Evolutionary conservation across 179 eudicot genomes (phyloP), one percentile per base, ranked within the genome.

Genomic region (Camellia oleifera): DNA sequence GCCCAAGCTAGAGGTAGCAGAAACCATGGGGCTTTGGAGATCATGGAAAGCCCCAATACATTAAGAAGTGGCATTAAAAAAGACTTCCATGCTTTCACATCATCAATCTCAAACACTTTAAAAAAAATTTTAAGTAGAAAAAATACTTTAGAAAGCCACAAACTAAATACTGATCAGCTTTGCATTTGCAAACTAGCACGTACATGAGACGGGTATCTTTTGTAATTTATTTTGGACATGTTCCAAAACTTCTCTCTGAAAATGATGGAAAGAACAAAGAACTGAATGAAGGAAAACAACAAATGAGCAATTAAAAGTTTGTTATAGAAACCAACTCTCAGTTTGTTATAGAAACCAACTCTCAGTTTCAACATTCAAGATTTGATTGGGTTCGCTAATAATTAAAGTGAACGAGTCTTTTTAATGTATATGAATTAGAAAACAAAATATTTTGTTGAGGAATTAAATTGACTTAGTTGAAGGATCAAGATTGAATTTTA

Each of bases 1-100:
- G 93, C 99, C 99, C 99, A 95, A 65, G 99, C 97, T 53, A 95
- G 84, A 84, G 99, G 99, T 85, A 95, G 99, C 72, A 94, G 86
- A 84, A 90, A 95, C 98, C 98, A 95, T 7, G 98, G 98, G 9
- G 97, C 83, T 81, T 92, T 95, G 57, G 97, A 86, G 71, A 94
- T 92, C 96, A 92, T 88, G 82, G 86, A 87, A 62, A 95, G 84
- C 46, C 99, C 99, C 88, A 92, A 83, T 53, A 90, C 87, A 81
- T 23, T 95, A 95, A 3, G 99, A 92, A 80, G 93, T 84, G 94
- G 91, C 81, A 86, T 76, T 69, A 95, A 76, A 66, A 95, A 87
- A 9, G 99, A 91, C 80, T 91, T 92, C 98, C 89, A 92, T 44
- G 99, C 98, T 90, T 95, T 89, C 74, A 77, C 81, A 77, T 94